phyloP scores from a whole-genome alignment of 139 green algal genomes.

The Coccomyxa sp. region DNA sequence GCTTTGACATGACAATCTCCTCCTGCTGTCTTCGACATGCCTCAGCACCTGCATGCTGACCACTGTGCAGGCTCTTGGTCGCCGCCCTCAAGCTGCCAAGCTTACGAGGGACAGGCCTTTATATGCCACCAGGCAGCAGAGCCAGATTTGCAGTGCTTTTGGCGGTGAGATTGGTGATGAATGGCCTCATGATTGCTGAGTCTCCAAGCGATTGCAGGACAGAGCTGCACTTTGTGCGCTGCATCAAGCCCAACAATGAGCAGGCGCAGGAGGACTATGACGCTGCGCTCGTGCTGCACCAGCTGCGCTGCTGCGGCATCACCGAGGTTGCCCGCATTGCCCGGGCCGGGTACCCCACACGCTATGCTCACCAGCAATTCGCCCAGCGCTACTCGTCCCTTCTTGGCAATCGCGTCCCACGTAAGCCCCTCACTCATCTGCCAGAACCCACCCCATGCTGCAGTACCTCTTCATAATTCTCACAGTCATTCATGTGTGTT shows the following conservation, averaged over 20 bases:
- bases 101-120: too few species aligned
- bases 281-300: slow-evolving; percentile 75
- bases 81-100: too few species aligned
- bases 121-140: too few species aligned
- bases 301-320: slow-evolving; percentile 94
- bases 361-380: slow-evolving; percentile 44
- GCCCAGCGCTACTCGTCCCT: neutral
- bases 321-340: slow-evolving; percentile 93
- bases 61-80: too few species aligned
- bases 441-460: neutral
- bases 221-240: slow-evolving; percentile 62
- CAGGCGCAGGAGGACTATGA: slow-evolving; percentile 62
- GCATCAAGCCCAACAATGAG: slow-evolving; percentile 91
- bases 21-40: too few species aligned
- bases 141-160: too few species aligned
- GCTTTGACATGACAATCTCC: too few species aligned
- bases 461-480: too few species aligned
- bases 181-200: too few species aligned
- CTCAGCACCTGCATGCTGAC: too few species aligned
- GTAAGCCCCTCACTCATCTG: neutral
- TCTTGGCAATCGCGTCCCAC: slow-evolving; percentile 11
- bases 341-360: slow-evolving; percentile 87
- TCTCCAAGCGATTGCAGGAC: neutral
- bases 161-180: too few species aligned
- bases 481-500: too few species aligned